phyloP scores from a whole-genome alignment of 192 early-diverging fungal species.

The Dissophora globulifera region DNA sequence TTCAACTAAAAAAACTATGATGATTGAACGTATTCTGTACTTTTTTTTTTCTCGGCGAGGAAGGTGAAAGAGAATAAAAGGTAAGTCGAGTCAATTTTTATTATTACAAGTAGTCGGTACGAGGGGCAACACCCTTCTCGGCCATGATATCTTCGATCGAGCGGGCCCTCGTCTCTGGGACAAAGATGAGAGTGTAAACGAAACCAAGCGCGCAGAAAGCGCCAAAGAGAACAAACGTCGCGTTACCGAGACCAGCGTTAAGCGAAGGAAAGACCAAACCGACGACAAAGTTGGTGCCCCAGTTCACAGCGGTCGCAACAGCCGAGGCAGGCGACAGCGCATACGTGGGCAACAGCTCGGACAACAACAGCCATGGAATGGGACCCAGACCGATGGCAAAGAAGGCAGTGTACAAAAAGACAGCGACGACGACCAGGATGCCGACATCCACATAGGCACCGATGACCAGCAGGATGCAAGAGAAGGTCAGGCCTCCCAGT shows the following conservation, averaged over 20 bases:
- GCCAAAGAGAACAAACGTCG: conserved; percentile 75
- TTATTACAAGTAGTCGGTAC: conserved; percentile 33
- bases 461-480: conserved; percentile 70
- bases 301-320: conserved; percentile 80
- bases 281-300: conserved; percentile 64
- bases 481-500: conserved; percentile 68
- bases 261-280: conserved; percentile 57
- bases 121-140: conserved; percentile 50
- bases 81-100: background rate
- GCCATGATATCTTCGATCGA: conserved; percentile 71
- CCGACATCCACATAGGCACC: conserved; percentile 65
- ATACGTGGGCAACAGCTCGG: conserved; percentile 81
- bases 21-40: no score
- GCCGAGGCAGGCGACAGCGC: conserved; percentile 77
- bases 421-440: conserved; percentile 69
- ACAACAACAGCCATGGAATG: conserved; percentile 84
- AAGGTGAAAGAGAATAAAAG: conserved; percentile 6
- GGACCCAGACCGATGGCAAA: conserved; percentile 86
- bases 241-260: conserved; percentile 30
- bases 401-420: conserved; percentile 79
- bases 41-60: conserved; percentile 7
- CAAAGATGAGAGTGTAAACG: conserved; percentile 73
- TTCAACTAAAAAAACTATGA: no score
- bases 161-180: conserved; percentile 87
- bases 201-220: conserved; percentile 70